These are phyloP conservation scores for Trametes coccinea DNA, from an alignment of 768 basidiomycete genomes.

Conservation along the genomic window DNA sequence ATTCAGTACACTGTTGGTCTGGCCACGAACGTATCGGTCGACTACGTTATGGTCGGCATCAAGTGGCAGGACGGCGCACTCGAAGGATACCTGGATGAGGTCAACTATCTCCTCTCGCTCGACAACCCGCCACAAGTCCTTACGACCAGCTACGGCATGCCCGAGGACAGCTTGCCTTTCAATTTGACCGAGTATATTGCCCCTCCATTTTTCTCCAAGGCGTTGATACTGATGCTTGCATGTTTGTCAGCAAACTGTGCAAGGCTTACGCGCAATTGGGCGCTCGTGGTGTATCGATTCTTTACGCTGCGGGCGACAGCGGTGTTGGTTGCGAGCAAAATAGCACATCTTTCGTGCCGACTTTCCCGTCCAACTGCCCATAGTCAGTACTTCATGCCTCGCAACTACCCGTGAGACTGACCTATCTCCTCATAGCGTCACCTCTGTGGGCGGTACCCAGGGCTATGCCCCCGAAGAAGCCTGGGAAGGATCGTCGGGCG, in stretches of 20 bases:
- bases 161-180: constrained; percentile 66
- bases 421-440: constrained; percentile 36
- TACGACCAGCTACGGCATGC: constrained; percentile 69
- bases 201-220: not conserved
- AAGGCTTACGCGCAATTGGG: constrained; percentile 37
- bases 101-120: constrained; percentile 52
- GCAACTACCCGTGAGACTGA: not conserved
- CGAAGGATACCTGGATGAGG: constrained; percentile 42
- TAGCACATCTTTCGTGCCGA: constrained; percentile 46
- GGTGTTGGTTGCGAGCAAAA: constrained; percentile 48
- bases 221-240: not conserved
- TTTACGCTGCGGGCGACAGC: constrained; percentile 40
- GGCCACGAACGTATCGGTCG: constrained; percentile 30
- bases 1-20: constrained; percentile 34
- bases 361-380: constrained; percentile 53
- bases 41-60: constrained; percentile 29
- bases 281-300: constrained; percentile 36
- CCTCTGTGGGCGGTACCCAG: constrained; percentile 66
- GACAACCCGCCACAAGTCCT: constrained; percentile 54
- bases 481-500: constrained; percentile 63
- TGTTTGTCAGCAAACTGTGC: constrained; percentile 42
- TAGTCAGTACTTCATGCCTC: constrained; percentile 26
- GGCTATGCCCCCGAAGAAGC: constrained; percentile 51
- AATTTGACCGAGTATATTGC: constrained; percentile 45
- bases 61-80: constrained; percentile 24